Evolutionary conservation across 2,329 filamentous ascomycete species (phyloP).

Genomic region (Lachnum nothofagi): DNA sequence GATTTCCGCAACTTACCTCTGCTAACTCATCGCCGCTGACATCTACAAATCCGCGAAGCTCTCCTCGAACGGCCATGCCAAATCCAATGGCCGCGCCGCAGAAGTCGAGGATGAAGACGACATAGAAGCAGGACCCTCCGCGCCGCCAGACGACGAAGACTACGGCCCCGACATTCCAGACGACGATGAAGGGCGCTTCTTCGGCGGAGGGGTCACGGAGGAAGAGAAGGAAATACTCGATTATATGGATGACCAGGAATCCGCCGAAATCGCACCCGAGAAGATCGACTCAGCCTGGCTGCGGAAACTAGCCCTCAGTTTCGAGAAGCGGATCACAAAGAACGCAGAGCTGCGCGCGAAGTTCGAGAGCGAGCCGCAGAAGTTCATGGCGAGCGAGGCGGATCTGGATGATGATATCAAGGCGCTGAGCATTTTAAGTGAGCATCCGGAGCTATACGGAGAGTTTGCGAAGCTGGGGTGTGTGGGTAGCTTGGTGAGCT

Average conservation of each 20-base stretch:
- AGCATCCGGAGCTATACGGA: conserved; percentile 76
- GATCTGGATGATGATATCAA: conserved; percentile 88
- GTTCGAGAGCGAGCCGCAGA: conserved; percentile 72
- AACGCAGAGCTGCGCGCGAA: conserved; percentile 86
- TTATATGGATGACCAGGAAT: conserved; percentile 70
- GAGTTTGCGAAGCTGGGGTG: conserved; percentile 75
- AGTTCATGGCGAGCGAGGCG: conserved; percentile 80
- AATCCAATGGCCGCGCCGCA: conserved; percentile 30
- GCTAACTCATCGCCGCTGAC: conserved; percentile 48
- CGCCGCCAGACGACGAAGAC: conserved; percentile 51
- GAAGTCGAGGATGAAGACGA: conserved; percentile 36
- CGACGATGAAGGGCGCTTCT: conserved; percentile 92
- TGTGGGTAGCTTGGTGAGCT: conserved; percentile 66
- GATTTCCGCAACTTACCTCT: conserved; percentile 4
- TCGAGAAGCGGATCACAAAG: conserved; percentile 85
- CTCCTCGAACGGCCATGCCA: conserved; percentile 39
- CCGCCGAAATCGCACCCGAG: conserved; percentile 47
- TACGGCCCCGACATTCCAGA: conserved; percentile 53
- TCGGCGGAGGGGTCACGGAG: conserved; percentile 81
- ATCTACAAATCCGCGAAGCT: conserved; percentile 60
- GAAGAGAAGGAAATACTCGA: conserved; percentile 80
- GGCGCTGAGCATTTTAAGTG: conserved; percentile 75
- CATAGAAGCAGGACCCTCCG: conserved; percentile 46
- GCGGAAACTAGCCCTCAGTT: conserved; percentile 70
- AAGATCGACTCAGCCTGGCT: conserved; percentile 83